Base-by-base conservation (phyloP, 495 filamentous ascomycete species). In the Amniculicola lignicola region DNA sequence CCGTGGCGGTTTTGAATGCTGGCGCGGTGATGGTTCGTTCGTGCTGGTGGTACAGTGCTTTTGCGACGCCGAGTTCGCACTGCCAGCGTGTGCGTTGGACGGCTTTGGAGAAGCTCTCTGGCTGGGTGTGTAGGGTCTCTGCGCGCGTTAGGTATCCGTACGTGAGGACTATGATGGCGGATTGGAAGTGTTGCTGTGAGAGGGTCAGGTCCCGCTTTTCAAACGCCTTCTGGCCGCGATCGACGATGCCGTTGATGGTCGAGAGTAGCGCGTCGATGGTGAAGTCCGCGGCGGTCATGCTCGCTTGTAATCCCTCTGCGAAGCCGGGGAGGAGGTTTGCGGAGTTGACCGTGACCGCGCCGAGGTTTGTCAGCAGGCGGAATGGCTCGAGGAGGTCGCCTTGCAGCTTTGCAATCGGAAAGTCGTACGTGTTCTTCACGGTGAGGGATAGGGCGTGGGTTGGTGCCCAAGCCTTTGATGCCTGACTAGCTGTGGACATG, bases 321-420 rank as follows among this genome's bases (percentile, higher is more conserved):
- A 46, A 59, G 10, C 55, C 47, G 2, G 38, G 39, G 1, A 59
- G 48, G 3, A 59, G 23, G 11, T 37, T 12, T n/a, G 18, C 25
- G 9, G 12, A 7, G 1, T 45, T 29, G 15, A 59, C 47, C 1
- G 22, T 27, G 1, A 59, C 55, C 12, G 16, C 27, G 21, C 50
- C 27, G 42, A 60, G 22, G 18, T 44, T 37, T 3, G 41, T 39
- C 1, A 60, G 43, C 14, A 48, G 14, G 36, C 57, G 49, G 35
- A 48, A 60, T 2, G 36, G 50, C 50, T 60, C 57, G 22, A 60
- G 41, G 4, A 54, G 25, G 23, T 60, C 57, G 23, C 57, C 57
- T 27, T 54, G 49, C 6, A 60, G 23, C 16, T 29, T 19, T 2
- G 51, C 41, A 22, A 50, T 27, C n/a, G 18, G 10, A 18, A 48